Evolutionary conservation across 345 rosid species (phyloP).

Genomic region (Erodium maritimum): DNA sequence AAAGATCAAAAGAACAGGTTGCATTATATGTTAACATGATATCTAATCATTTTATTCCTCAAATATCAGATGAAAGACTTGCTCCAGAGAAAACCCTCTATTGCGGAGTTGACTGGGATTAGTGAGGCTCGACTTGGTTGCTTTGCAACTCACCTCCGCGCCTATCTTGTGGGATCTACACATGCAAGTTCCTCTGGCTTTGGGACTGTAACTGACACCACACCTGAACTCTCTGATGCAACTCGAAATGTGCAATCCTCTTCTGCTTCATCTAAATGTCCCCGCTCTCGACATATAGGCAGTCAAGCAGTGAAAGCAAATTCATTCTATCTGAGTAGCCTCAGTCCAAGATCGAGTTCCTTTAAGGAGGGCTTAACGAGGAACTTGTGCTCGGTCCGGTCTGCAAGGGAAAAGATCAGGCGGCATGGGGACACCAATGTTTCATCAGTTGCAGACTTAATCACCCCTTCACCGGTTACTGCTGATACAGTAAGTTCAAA

Average conservation of each 20-base stretch:
- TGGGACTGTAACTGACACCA: conserved; percentile 10
- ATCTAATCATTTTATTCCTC: not conserved
- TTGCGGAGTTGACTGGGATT: conserved; percentile 87
- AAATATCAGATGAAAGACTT: conserved; percentile 61
- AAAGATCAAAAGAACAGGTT: too few species aligned
- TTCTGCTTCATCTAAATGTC: conserved; percentile 24
- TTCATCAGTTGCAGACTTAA: conserved; percentile 30
- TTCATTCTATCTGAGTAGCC: conserved; percentile 54
- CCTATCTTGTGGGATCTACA: conserved; percentile 61
- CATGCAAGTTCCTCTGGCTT: conserved; percentile 17
- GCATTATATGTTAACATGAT: not conserved
- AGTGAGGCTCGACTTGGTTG: conserved; percentile 74
- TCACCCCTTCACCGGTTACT: conserved; percentile 19
- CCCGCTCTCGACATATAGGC: conserved; percentile 35
- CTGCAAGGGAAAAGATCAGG: conserved; percentile 53
- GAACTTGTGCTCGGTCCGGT: conserved; percentile 33
- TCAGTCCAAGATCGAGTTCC: conserved; percentile 74
- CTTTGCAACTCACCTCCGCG: conserved; percentile 72
- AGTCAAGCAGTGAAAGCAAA: conserved; percentile 31
- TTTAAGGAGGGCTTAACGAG: conserved; percentile 53
- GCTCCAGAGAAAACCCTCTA: conserved; percentile 69
- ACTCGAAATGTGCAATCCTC: conserved; percentile 15
- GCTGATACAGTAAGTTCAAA: conserved; percentile 19
- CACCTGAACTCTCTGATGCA: conserved; percentile 9
- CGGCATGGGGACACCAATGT: conserved; percentile 47